Conservation (phyloP, 129 eudicot genomes). For the Dittrichia graveolens region DNA sequence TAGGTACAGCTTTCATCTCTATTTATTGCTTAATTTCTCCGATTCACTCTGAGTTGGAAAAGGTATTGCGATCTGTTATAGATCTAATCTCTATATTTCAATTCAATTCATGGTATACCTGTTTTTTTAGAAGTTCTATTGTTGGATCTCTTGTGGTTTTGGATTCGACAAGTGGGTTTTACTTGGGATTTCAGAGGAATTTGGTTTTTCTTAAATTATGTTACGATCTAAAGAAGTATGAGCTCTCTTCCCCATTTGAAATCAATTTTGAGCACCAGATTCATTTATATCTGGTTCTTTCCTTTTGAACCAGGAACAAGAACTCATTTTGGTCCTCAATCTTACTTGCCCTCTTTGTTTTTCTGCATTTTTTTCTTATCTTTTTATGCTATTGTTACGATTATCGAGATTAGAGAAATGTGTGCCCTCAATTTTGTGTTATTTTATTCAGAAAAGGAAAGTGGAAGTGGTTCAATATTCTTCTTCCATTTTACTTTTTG, state of each 20-base stretch:
- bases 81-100: constrained; percentile 25
- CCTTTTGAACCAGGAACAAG: constrained; percentile 9
- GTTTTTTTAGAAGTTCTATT: not conserved
- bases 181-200: constrained; percentile 1
- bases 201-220: not conserved
- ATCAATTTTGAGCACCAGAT: not conserved
- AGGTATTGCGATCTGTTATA: constrained; percentile 9
- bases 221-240: not conserved
- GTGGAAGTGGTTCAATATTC: constrained; percentile 17
- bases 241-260: not conserved
- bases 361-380: constrained; percentile 1
- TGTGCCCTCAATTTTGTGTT: not conserved
- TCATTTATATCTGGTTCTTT: constrained; percentile 15
- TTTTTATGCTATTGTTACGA: constrained; percentile 2
- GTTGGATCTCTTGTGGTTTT: constrained; percentile 28
- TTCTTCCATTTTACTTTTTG: not conserved
- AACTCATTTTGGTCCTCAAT: not conserved
- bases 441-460: constrained; percentile 11
- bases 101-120: not conserved
- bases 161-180: constrained; percentile 11
- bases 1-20: constrained; percentile 25
- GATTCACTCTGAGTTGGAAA: not conserved
- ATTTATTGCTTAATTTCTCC: not conserved
- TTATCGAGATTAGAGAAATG: not conserved
- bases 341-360: not conserved